phyloP scores from a whole-genome alignment of 1,284 basidiomycete species.

The Earliella scabrosa region DNA sequence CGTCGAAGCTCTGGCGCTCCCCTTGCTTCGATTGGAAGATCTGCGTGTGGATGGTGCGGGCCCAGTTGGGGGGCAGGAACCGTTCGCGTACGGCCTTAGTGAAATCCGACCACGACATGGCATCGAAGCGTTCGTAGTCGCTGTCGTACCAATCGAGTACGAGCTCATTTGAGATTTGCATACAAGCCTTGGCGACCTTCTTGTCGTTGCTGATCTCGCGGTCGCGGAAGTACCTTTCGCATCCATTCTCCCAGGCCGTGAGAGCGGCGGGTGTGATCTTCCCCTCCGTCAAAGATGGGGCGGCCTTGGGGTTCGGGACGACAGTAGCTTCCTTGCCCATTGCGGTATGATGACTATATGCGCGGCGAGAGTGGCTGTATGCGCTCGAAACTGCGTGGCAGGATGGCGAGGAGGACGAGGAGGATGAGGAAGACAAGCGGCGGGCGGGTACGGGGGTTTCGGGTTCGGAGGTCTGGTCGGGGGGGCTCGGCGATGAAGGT shows the following conservation, averaged over 20 bases:
- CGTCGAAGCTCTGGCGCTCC: background rate
- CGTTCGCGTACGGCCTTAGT: background rate
- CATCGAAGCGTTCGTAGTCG: too few species aligned
- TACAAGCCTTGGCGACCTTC: background rate
- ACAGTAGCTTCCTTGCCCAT: background rate
- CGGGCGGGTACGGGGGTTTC: background rate
- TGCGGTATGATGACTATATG: background rate
- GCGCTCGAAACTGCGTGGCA: background rate
- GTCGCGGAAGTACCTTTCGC: background rate
- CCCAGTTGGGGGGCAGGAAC: background rate
- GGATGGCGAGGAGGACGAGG: background rate
- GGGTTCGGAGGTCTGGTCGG: background rate
- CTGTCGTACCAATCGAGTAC: too few species aligned
- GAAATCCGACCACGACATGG: too few species aligned
- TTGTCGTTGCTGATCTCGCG: background rate
- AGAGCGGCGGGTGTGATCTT: background rate
- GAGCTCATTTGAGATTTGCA: too few species aligned
- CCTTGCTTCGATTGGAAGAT: background rate
- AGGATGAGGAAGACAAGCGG: background rate
- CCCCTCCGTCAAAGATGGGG: background rate
- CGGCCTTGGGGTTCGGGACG: background rate
- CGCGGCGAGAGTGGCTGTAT: background rate
- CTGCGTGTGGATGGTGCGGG: background rate
- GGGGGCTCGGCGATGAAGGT: background rate
- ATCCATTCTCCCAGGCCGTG: background rate